These are phyloP conservation scores for Ophiorrhiza pumila DNA, from an alignment of 257 asterid species.

Conservation along the genomic window DNA sequence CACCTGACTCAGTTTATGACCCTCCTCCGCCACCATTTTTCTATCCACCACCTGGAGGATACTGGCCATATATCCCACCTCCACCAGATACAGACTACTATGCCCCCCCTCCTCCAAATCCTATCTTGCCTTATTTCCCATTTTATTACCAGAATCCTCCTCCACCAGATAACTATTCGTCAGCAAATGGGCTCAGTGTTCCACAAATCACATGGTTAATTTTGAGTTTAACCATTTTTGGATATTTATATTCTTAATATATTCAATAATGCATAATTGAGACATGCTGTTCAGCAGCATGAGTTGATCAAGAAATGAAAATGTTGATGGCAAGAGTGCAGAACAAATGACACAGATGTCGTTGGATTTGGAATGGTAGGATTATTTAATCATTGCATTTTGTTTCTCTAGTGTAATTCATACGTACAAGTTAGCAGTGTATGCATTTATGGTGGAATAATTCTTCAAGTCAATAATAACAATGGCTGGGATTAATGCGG, in stretches of 20 bases:
- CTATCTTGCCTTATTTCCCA: constrained; percentile 43
- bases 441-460: not conserved
- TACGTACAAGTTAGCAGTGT: not conserved
- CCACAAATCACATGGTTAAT: not conserved
- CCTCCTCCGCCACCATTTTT: constrained; percentile 16
- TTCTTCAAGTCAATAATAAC: not conserved
- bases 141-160: constrained; percentile 40
- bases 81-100: constrained; percentile 31
- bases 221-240: not conserved
- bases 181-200: constrained; percentile 1
- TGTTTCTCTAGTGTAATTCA: not conserved
- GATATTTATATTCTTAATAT: not conserved
- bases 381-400: not conserved
- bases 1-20: constrained; percentile 18
- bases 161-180: constrained; percentile 18
- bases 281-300: not conserved
- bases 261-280: not conserved
- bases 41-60: constrained; percentile 22
- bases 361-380: not conserved
- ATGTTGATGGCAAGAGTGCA: not conserved
- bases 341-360: not conserved
- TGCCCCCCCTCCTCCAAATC: constrained; percentile 49
- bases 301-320: not conserved
- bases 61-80: constrained; percentile 16
- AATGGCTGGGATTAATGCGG: not conserved